Conservation (phyloP, 2,329 filamentous ascomycete genomes). For the Emmonsiellopsis sp. region DNA sequence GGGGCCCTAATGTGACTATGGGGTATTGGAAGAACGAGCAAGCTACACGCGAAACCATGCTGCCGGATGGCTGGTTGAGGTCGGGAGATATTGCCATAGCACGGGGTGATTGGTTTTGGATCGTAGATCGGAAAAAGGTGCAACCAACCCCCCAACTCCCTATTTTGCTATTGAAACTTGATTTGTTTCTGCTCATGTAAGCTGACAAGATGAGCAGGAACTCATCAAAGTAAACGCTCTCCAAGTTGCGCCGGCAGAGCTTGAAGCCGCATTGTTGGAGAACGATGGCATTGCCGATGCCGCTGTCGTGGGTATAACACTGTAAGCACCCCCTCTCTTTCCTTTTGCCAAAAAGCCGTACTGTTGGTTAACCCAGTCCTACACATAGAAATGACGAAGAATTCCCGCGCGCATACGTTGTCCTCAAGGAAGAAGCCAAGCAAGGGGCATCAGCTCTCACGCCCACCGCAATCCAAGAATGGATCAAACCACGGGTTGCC, state of each 20-base stretch:
- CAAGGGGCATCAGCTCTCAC: conserved; percentile 31
- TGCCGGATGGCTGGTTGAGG: conserved; percentile 70
- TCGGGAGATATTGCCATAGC: conserved; percentile 80
- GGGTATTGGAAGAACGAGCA: conserved; percentile 52
- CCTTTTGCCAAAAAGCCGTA: background rate
- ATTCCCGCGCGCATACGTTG: conserved; percentile 58
- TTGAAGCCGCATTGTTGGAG: conserved; percentile 45
- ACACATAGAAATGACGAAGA: conserved; percentile 46
- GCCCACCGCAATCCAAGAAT: conserved; percentile 34
- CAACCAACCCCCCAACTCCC: conserved; percentile 2
- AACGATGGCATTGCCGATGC: conserved; percentile 47
- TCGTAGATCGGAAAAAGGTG: conserved; percentile 64
- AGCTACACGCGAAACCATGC: conserved; percentile 47
- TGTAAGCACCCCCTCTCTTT: conserved; percentile 19
- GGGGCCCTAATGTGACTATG: conserved; percentile 53
- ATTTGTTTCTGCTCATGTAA: conserved; percentile 8
- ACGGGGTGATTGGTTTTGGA: conserved; percentile 69
- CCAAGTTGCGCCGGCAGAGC: conserved; percentile 59
- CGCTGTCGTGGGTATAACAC: conserved; percentile 53
- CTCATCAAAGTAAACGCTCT: conserved; percentile 59
- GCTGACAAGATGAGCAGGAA: conserved; percentile 43
- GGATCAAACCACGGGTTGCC: conserved; percentile 33
- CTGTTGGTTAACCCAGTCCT: conserved; percentile 10
- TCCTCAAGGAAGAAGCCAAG: conserved; percentile 37
- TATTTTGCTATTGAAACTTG: background rate